A percentile compares a stretch with the other conserved stretches of the same genome.
These are phyloP conservation scores for Sporothrix euskadiensis DNA, from an alignment of 2,329 filamentous ascomycete species.

Conservation along the genomic window DNA sequence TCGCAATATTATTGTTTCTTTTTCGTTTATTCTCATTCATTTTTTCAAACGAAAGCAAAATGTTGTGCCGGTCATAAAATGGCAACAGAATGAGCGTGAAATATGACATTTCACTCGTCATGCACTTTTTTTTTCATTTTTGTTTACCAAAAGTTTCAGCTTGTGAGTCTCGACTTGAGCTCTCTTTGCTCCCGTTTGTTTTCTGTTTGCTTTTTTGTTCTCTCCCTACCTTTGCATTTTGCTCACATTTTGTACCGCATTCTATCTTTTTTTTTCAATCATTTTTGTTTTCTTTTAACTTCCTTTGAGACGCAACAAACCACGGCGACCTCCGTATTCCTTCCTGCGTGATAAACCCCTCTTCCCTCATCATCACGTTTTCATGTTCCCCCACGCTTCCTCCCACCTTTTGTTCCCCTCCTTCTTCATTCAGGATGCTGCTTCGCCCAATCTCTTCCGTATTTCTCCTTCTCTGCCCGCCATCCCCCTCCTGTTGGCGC, in stretches of 20 bases:
- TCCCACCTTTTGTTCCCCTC: not conserved
- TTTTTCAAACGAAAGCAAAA: not conserved
- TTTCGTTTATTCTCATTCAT: not conserved
- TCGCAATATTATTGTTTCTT: not conserved
- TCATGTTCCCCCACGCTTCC: conserved; percentile 4
- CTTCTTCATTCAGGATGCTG: not conserved
- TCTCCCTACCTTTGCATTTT: not conserved
- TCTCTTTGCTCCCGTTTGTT: not conserved
- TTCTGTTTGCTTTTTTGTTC: not conserved
- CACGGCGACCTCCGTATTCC: not conserved
- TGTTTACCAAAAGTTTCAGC: not conserved
- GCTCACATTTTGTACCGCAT: not conserved
- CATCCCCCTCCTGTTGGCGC: not conserved
- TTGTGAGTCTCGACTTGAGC: not conserved
- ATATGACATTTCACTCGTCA: not conserved
- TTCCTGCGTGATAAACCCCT: not conserved
- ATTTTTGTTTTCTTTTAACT: not conserved
- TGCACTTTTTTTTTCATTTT: not conserved
- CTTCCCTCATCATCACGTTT: not conserved
- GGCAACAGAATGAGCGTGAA: not conserved
- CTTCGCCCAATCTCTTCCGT: conserved; percentile 12
- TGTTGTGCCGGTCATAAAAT: not conserved
- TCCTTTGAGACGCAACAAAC: not conserved
- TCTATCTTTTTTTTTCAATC: not conserved
- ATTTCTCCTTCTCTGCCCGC: not conserved